A percentile compares a stretch with the other conserved stretches of the same genome.
These are phyloP conservation scores for Penicillium sp. DNA, from an alignment of 2,329 filamentous ascomycete genomes.

Conservation along the genomic window DNA sequence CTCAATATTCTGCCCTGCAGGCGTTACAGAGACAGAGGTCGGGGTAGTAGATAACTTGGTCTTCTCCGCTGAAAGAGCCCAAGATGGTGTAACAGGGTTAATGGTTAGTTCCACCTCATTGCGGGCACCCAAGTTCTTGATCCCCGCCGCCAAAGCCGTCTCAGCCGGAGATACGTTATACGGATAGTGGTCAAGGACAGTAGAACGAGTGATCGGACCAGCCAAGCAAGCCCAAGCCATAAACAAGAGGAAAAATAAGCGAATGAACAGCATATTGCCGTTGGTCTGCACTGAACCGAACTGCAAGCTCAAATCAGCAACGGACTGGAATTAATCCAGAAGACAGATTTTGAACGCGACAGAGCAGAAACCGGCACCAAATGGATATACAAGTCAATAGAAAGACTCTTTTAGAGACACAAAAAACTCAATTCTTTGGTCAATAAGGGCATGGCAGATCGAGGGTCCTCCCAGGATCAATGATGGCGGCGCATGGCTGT, in stretches of 20 bases:
- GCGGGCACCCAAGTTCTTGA: background rate
- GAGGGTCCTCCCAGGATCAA: background rate
- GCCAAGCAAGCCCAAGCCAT: constrained; percentile 21
- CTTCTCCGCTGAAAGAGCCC: background rate
- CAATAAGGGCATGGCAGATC: background rate
- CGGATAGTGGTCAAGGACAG: background rate
- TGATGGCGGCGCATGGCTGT: background rate
- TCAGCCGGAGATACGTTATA: background rate
- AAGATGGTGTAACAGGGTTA: background rate
- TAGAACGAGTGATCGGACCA: constrained; percentile 27
- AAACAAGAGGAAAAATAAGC: constrained; percentile 7
- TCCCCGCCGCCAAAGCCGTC: background rate
- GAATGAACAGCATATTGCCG: constrained; percentile 18
- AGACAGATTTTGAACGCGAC: background rate
- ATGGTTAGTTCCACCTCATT: background rate
- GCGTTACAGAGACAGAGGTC: background rate
- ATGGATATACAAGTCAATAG: background rate
- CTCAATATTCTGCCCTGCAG: background rate
- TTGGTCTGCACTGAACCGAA: background rate
- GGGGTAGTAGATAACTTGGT: background rate
- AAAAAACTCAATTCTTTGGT: background rate
- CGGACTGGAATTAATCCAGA: background rate
- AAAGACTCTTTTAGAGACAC: background rate
- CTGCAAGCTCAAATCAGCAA: background rate
- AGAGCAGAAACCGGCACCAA: background rate